Percentiles rank a stretch among this genome's conserved stretches.
Evolutionary conservation across 495 filamentous ascomycete species (phyloP).

Genomic region (Recurvomyces mirabilis): DNA sequence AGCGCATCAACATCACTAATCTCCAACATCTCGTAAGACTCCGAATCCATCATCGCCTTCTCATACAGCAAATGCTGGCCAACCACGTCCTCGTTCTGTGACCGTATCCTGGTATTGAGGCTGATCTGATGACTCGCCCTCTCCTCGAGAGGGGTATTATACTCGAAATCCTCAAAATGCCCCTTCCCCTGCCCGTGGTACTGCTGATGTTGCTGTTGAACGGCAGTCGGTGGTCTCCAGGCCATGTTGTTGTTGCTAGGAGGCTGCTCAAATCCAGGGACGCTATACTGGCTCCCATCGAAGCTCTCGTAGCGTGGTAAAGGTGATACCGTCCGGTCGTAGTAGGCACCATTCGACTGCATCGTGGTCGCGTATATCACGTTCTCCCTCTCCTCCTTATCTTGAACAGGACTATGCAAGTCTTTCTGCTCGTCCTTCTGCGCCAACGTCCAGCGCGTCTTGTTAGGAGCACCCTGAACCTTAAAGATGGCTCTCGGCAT

Average conservation of each 20-base stretch:
- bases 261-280: neutral
- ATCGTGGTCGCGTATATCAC: conserved; percentile 1
- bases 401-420: too few relatives aligned
- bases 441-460: conserved; percentile 9
- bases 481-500: conserved; percentile 4
- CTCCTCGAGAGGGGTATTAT: conserved; percentile 6
- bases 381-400: neutral
- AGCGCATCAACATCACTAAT: conserved; percentile 81
- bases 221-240: too few relatives aligned
- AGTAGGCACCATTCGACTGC: conserved; percentile 10
- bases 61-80: conserved; percentile 82
- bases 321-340: conserved; percentile 3
- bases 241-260: too few relatives aligned
- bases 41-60: conserved; percentile 80
- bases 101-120: conserved; percentile 4
- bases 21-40: conserved; percentile 70
- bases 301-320: conserved; percentile 13
- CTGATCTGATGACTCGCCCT: conserved; percentile 15
- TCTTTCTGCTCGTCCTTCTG: too few relatives aligned
- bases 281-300: conserved; percentile 13
- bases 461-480: neutral
- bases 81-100: conserved; percentile 39
- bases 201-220: neutral
- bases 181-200: neutral
- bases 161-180: conserved; percentile 2